Conservation (phyloP, 2,329 filamentous ascomycete species). For the Colletotrichum tropicicola region DNA sequence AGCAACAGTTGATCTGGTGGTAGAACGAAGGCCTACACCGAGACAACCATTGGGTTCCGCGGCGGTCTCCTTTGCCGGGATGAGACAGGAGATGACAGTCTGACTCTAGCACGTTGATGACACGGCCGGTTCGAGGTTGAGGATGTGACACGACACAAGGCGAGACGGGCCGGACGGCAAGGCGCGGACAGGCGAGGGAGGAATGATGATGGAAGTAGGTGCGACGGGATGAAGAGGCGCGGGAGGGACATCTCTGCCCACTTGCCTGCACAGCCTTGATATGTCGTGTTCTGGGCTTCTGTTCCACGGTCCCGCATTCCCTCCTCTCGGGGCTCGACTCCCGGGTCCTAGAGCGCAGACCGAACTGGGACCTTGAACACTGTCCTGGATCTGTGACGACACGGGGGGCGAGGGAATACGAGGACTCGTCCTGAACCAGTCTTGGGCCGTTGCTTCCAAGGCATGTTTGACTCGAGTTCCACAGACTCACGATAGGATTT, state of each 20-base stretch:
- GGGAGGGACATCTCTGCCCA: too few species aligned
- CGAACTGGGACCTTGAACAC: background rate
- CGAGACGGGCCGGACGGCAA: background rate
- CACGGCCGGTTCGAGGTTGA: background rate
- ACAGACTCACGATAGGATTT: conserved; percentile 9
- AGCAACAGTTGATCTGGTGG: background rate
- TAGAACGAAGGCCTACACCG: background rate
- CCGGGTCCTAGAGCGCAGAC: background rate
- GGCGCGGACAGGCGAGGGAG: background rate
- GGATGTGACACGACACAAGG: background rate
- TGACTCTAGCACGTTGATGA: background rate
- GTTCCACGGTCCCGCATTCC: conserved; percentile 15
- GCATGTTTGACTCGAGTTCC: background rate
- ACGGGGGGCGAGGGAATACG: background rate
- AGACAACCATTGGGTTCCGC: too few species aligned
- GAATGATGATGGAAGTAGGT: too few species aligned
- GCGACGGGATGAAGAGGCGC: background rate
- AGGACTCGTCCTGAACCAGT: background rate
- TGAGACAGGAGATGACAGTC: background rate
- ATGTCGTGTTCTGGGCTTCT: conserved; percentile 11
- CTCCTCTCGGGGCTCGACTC: background rate
- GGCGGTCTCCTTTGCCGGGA: background rate
- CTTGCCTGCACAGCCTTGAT: conserved; percentile 23
- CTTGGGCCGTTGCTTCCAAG: background rate
- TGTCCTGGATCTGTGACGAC: conserved; percentile 5